These are phyloP conservation scores for Sporothrix phasma DNA, from an alignment of 2,329 filamentous ascomycete genomes.

Conservation along the genomic window DNA sequence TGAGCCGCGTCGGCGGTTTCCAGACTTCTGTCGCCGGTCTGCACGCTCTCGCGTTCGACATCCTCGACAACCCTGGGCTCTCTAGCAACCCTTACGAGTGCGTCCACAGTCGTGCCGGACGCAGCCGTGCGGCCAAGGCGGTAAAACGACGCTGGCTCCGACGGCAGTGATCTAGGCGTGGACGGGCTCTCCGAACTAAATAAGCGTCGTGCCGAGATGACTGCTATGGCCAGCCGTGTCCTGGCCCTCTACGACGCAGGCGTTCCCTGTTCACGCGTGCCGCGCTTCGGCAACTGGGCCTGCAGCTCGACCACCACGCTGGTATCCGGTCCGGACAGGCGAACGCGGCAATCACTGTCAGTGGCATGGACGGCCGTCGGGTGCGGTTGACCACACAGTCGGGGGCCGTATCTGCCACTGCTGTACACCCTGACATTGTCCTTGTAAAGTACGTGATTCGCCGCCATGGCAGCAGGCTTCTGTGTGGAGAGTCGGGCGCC, in stretches of 20 bases:
- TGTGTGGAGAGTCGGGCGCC: background rate
- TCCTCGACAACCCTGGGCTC: conserved; percentile 2
- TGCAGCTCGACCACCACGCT: conserved; percentile 12
- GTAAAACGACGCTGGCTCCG: background rate
- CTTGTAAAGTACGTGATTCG: conserved; percentile 14
- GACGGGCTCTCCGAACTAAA: background rate
- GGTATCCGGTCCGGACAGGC: conserved; percentile 14
- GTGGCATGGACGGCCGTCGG: conserved; percentile 14
- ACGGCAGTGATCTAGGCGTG: background rate
- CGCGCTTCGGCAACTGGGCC: conserved; percentile 9
- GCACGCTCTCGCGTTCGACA: background rate
- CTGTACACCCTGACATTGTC: conserved; percentile 18
- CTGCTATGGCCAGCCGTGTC: conserved; percentile 6
- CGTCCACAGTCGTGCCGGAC: background rate
- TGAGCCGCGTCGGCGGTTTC: background rate
- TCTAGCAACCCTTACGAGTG: background rate
- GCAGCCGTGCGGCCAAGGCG: background rate
- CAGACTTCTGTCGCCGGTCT: background rate
- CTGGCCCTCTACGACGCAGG: conserved; percentile 16
- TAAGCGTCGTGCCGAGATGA: conserved; percentile 14
- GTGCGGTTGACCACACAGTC: conserved; percentile 12
- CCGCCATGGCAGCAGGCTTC: background rate
- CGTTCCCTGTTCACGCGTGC: conserved; percentile 18
- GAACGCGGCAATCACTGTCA: conserved; percentile 8
- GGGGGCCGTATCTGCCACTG: conserved; percentile 3